phyloP scores from a whole-genome alignment of 495 filamentous ascomycete species.

The Aspergillus mulundensis region DNA sequence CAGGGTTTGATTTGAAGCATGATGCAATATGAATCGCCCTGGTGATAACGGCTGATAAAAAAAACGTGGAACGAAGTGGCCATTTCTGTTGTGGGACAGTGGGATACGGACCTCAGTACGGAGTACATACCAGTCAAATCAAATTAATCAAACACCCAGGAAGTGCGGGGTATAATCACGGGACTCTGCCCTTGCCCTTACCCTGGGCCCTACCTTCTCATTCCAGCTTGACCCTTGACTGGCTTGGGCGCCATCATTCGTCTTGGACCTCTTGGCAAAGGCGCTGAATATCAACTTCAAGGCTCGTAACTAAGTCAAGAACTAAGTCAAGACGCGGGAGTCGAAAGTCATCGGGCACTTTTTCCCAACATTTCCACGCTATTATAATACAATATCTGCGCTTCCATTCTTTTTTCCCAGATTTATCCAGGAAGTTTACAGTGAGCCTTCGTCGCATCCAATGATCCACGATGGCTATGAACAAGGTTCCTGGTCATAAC shows the following conservation, averaged over 20 bases:
- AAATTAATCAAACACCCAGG: too few relatives aligned
- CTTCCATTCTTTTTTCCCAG: too few relatives aligned
- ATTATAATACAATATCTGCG: not conserved
- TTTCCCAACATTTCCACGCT: not conserved
- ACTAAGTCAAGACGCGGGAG: not conserved
- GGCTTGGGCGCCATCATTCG: not conserved
- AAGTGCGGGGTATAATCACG: conserved; percentile 7
- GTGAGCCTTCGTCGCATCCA: not conserved
- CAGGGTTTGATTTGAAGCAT: not conserved
- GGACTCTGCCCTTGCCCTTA: conserved; percentile 18
- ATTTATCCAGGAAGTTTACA: not conserved
- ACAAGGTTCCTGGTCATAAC: conserved; percentile 62
- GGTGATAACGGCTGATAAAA: too few relatives aligned
- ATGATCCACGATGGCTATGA: conserved; percentile 39
- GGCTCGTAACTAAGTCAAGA: too few relatives aligned
- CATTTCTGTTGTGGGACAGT: too few relatives aligned
- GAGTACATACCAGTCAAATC: not conserved
- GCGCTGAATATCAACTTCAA: not conserved
- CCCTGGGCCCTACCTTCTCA: conserved; percentile 20
- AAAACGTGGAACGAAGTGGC: too few relatives aligned
- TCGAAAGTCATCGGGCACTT: not conserved
- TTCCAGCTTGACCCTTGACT: not conserved
- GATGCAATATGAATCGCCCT: not conserved
- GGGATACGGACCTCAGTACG: too few relatives aligned
- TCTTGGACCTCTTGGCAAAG: not conserved